A percentile compares a stretch with the other conserved stretches of the same genome.
phyloP scores from a whole-genome alignment of 805 yeast genomes.

The Priceomyces haplophilus region DNA sequence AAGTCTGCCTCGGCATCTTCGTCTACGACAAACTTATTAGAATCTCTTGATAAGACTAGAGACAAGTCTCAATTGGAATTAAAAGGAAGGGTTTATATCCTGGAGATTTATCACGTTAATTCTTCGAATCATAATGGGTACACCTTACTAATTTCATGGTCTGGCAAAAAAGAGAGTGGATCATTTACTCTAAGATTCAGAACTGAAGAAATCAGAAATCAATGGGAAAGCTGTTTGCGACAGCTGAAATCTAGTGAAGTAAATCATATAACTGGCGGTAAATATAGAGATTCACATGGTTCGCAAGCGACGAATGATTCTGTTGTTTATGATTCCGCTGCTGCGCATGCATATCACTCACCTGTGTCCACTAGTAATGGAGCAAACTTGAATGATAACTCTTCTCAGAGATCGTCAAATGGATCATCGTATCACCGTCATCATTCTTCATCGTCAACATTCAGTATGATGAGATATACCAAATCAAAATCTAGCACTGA shows the following conservation, averaged over 20 bases:
- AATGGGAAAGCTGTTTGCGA: slow-evolving; percentile 74
- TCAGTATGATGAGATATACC: slow-evolving; percentile 41
- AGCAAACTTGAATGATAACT: slow-evolving; percentile 8
- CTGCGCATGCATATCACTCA: slow-evolving; percentile 16
- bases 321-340: slow-evolving; percentile 20
- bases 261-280: slow-evolving; percentile 36
- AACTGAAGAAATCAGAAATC: slow-evolving; percentile 76
- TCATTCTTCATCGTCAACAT: slow-evolving; percentile 41
- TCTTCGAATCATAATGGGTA: slow-evolving; percentile 45
- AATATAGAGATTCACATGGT: slow-evolving; percentile 33
- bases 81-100: slow-evolving; percentile 79
- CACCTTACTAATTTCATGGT: slow-evolving; percentile 68
- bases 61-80: slow-evolving; percentile 46
- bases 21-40: slow-evolving; percentile 36
- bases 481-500: slow-evolving; percentile 22
- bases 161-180: slow-evolving; percentile 84
- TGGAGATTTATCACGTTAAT: slow-evolving; percentile 49
- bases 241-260: slow-evolving; percentile 42
- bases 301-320: slow-evolving; percentile 24
- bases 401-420: slow-evolving; percentile 26
- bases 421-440: slow-evolving; percentile 35
- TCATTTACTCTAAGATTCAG: slow-evolving; percentile 77
- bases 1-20: slow-evolving; percentile 45
- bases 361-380: slow-evolving; percentile 7
- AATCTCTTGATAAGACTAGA: slow-evolving; percentile 29